A percentile compares a stretch with the other conserved stretches of the same genome.
phyloP scores from a whole-genome alignment of 164 flowering plant genomes.

The Kingdonia uniflora region DNA sequence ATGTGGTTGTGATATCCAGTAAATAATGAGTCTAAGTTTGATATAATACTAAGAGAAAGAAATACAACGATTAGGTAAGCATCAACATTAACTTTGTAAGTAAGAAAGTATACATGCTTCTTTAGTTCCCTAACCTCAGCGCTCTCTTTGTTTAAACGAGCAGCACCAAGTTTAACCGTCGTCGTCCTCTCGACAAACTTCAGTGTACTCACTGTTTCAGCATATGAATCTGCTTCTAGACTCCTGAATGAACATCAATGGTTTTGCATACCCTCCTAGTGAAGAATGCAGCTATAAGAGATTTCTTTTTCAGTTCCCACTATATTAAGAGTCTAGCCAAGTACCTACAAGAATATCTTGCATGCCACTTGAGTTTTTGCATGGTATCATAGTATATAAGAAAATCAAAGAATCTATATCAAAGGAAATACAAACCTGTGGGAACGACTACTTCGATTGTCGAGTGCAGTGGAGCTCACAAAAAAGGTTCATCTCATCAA shows the following conservation, averaged over 20 bases:
- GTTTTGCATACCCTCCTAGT: constrained; percentile 82
- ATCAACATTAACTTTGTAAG: background rate
- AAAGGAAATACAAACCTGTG: constrained; percentile 54
- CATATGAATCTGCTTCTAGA: constrained; percentile 67
- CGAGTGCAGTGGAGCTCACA: constrained; percentile 59
- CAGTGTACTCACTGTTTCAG: constrained; percentile 68
- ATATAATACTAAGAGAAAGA: too few species aligned
- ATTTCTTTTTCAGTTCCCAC: too few species aligned
- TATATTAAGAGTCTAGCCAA: too few species aligned
- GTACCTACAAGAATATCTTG: too few species aligned
- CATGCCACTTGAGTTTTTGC: too few species aligned
- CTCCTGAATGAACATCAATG: constrained; percentile 87
- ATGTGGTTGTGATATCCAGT: too few species aligned
- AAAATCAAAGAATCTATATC: too few species aligned
- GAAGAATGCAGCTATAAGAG: too few species aligned
- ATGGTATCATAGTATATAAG: too few species aligned
- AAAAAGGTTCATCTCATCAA: constrained; percentile 60
- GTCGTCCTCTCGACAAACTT: constrained; percentile 86
- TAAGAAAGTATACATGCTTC: constrained; percentile 43
- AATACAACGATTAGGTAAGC: background rate
- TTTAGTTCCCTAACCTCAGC: constrained; percentile 64
- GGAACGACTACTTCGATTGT: constrained; percentile 60
- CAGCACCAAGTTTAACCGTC: constrained; percentile 81
- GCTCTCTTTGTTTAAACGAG: constrained; percentile 64
- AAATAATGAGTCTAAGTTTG: too few species aligned